Percentiles rank a stretch among this genome's conserved stretches.
Evolutionary conservation across 106 monocot species (phyloP).

Genomic region (Triglochin maritima): DNA sequence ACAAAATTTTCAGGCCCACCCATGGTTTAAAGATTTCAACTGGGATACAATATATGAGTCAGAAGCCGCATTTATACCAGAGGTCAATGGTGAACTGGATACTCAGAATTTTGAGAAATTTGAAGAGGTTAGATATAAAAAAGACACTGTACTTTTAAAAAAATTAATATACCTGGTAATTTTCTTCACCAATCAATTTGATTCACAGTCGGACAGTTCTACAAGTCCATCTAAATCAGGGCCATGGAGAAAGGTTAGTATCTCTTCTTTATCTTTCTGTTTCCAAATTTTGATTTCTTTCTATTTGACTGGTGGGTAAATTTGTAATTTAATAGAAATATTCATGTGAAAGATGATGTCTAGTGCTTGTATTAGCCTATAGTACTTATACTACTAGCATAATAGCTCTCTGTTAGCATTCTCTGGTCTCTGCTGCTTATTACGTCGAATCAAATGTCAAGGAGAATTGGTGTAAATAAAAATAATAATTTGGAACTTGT

Average conservation of each 20-base stretch:
- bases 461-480: background rate
- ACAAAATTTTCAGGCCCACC: constrained; percentile 44
- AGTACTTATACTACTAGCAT: background rate
- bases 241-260: constrained; percentile 73
- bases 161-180: no score
- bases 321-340: no score
- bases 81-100: constrained; percentile 83
- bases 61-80: constrained; percentile 80
- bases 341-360: background rate
- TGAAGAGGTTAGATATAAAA: constrained; percentile 47
- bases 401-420: background rate
- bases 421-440: background rate
- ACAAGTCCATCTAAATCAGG: constrained; percentile 54
- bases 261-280: background rate
- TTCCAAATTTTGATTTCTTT: background rate
- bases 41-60: constrained; percentile 78
- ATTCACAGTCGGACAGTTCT: constrained; percentile 35
- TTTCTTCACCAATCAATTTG: no score
- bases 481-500: background rate
- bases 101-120: constrained; percentile 95
- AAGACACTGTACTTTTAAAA: no score
- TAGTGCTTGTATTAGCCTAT: background rate
- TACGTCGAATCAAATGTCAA: background rate
- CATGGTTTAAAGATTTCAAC: constrained; percentile 53
- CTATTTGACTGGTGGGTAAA: no score